phyloP scores from a whole-genome alignment of 1,284 basidiomycete genomes.

The Cystobasidium pallidum region DNA sequence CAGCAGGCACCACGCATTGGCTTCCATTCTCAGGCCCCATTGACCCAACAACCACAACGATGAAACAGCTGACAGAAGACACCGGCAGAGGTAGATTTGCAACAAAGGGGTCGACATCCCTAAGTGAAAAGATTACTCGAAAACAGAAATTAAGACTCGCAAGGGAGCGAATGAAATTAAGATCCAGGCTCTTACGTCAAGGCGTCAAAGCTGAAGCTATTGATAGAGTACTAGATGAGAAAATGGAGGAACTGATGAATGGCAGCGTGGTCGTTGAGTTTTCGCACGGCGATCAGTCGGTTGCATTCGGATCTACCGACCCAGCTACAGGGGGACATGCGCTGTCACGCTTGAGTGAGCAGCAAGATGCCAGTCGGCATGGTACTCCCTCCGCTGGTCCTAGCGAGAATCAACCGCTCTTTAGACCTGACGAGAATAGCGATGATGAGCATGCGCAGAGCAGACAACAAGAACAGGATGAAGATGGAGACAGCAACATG shows the following conservation, averaged over 20 bases:
- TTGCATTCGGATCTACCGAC: not conserved
- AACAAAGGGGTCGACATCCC: not conserved
- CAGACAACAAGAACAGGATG: conserved; percentile 4
- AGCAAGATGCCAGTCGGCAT: not conserved
- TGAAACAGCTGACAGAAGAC: conserved; percentile 27
- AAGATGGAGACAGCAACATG: not conserved
- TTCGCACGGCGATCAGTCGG: not conserved
- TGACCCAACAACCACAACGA: conserved; percentile 25
- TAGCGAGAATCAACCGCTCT: not conserved
- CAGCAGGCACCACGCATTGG: conserved; percentile 1
- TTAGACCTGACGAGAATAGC: conserved; percentile 1
- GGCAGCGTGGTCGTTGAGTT: conserved; percentile 6
- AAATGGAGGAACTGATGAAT: not conserved
- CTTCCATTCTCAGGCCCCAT: conserved; percentile 7
- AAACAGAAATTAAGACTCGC: conserved; percentile 7
- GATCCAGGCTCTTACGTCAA: not conserved
- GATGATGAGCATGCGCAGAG: conserved; percentile 2
- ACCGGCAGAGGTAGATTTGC: conserved; percentile 16
- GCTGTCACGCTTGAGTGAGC: not conserved
- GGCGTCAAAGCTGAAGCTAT: conserved; percentile 22
- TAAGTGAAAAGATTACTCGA: conserved; percentile 9
- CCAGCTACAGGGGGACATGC: not conserved
- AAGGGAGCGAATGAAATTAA: conserved; percentile 31
- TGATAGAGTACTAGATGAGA: conserved; percentile 14
- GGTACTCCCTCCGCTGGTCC: not conserved